A percentile compares a stretch with the other conserved stretches of the same genome.
phyloP scores from a whole-genome alignment of 225 moss, liverwort and hornwort genomes.

The Sphagnum contortum region DNA sequence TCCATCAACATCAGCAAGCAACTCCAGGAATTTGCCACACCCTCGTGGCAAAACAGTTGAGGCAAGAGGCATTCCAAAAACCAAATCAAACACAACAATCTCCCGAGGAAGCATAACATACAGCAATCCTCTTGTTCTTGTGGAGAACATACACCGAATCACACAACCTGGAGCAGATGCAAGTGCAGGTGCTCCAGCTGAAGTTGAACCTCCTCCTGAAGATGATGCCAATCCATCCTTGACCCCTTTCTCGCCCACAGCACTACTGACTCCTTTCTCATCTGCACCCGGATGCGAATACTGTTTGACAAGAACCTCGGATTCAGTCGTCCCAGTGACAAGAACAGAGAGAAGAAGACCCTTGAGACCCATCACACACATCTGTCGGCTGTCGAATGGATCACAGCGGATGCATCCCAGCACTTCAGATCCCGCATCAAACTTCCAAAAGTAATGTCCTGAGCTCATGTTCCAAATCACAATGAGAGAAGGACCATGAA shows the following conservation, averaged over 20 bases:
- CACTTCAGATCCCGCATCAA: slow-evolving; percentile 70
- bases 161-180: slow-evolving; percentile 60
- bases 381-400: slow-evolving; percentile 83
- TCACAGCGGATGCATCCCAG: slow-evolving; percentile 80
- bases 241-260: slow-evolving; percentile 25
- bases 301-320: slow-evolving; percentile 65
- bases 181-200: slow-evolving; percentile 70
- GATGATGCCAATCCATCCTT: slow-evolving; percentile 52
- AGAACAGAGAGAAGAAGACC: slow-evolving; percentile 72
- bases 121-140: slow-evolving; percentile 61
- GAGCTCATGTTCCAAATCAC: slow-evolving; percentile 76
- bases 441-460: slow-evolving; percentile 68
- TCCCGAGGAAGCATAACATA: slow-evolving; percentile 83
- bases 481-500: slow-evolving; percentile 88
- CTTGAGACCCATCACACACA: slow-evolving; percentile 72
- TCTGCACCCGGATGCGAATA: slow-evolving; percentile 59
- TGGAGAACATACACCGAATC: slow-evolving; percentile 79
- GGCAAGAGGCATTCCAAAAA: slow-evolving; percentile 76
- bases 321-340: slow-evolving; percentile 60
- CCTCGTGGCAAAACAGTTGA: slow-evolving; percentile 77
- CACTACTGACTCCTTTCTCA: slow-evolving; percentile 49
- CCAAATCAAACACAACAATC: slow-evolving; percentile 80
- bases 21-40: slow-evolving; percentile 67
- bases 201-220: slow-evolving; percentile 31
- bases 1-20: slow-evolving; percentile 68